These are phyloP conservation scores for Calocybe gangraenosa DNA, from an alignment of 768 basidiomycete species.

Conservation along the genomic window DNA sequence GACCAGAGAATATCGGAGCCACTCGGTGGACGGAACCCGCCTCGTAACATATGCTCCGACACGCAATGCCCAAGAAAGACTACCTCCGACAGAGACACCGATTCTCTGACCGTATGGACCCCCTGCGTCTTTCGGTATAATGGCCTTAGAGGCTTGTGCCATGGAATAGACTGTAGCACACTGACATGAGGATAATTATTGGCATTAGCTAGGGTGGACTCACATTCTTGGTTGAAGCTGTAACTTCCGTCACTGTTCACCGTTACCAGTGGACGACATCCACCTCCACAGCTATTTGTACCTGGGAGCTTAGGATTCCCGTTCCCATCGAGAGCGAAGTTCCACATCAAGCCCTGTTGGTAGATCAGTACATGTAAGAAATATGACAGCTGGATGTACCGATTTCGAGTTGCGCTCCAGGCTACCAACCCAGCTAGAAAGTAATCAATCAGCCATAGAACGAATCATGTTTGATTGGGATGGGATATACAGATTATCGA, in stretches of 20 bases:
- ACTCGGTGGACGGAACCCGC: constrained; percentile 49
- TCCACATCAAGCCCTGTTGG: constrained; percentile 57
- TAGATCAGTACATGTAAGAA: neutral
- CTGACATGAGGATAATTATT: too few relatives aligned
- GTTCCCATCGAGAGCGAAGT: constrained; percentile 58
- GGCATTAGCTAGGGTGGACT: too few relatives aligned
- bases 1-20: constrained; percentile 64
- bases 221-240: constrained; percentile 71
- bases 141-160: constrained; percentile 72
- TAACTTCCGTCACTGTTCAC: constrained; percentile 63
- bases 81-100: constrained; percentile 57
- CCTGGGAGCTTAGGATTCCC: constrained; percentile 67
- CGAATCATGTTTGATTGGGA: neutral
- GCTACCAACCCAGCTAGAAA: constrained; percentile 20
- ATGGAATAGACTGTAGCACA: constrained; percentile 61
- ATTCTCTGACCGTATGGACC: constrained; percentile 71
- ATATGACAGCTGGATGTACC: constrained; percentile 3
- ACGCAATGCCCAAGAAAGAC: constrained; percentile 50
- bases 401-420: constrained; percentile 16
- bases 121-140: constrained; percentile 61
- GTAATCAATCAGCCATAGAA: neutral
- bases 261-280: constrained; percentile 65
- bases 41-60: constrained; percentile 65
- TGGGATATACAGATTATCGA: constrained; percentile 18
- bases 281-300: constrained; percentile 56